Evolutionary conservation across 2,329 filamentous ascomycete genomes (phyloP), one percentile per base, ranked within the genome.

Genomic region (Monilinia vaccinii-corymbosi): DNA sequence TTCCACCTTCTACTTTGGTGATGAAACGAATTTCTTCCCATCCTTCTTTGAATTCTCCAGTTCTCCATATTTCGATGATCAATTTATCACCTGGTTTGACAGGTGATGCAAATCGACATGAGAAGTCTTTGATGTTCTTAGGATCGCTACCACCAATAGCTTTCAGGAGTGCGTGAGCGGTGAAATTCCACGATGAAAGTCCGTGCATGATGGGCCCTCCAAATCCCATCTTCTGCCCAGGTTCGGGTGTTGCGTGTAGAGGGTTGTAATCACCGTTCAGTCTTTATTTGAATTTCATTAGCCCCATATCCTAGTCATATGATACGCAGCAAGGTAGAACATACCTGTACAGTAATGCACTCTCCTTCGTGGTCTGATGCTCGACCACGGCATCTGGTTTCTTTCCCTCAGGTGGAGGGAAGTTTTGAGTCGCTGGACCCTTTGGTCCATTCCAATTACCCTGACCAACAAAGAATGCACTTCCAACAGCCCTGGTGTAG

Each of bases 181-280:
- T 82, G 60, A 82, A 83, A 76, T 96, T 96, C 86, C 89, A 96
- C 67, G 85, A 89, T 77, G 86, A 96, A 49, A 96, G 79, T 23
- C 92, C 92, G 75, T 96, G 91, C 73, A 96, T 88, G 73, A 96
- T 96, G 67, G 84, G 79, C 38, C 91, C 91, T 32, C 90, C 89
- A 67, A 96, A 96, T 62, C 92, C 91, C 89, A 96, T 96, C 76
- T 91, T 87, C 74, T 83, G 76, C 62, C 91, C 91, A 0, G 91
- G 89, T 75, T 91, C 89, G 14, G 91, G 91, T 21, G 88, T 89
- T 8, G 90, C 91, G 72, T 96, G 91, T 40, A 96, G 84, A 32
- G 91, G 92, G 77, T 96, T 96, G 76, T 96, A 96, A 77, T 96
- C 92, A 66, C 91, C 91, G 69, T 96, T 96, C 55, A 96, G 81